Conservation (phyloP, 352 stramenopile genomes). For the Pseudoperonospora humuli region DNA sequence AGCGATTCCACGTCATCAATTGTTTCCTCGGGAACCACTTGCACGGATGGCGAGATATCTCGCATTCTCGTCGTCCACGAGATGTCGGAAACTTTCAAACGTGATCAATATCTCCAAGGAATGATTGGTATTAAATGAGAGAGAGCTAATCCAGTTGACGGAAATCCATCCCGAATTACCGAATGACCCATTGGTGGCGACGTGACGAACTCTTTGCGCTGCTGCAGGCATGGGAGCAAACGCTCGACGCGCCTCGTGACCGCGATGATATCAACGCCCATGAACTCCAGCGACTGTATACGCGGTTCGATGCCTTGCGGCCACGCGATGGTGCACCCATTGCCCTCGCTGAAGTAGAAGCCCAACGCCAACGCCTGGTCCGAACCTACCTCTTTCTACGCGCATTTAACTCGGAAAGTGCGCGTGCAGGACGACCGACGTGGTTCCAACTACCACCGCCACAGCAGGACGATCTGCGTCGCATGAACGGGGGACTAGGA, state of each 20-base stretch:
- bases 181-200: constrained; percentile 28
- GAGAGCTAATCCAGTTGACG: background rate
- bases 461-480: constrained; percentile 18
- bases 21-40: constrained; percentile 49
- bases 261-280: constrained; percentile 15
- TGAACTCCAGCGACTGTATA: constrained; percentile 14
- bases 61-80: background rate
- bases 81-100: background rate
- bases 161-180: background rate
- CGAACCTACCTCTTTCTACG: constrained; percentile 22
- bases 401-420: constrained; percentile 16
- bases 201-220: constrained; percentile 23
- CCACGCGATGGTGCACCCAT: constrained; percentile 11
- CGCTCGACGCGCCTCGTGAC: constrained; percentile 16
- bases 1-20: constrained; percentile 50
- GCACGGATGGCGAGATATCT: constrained; percentile 9
- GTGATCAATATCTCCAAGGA: too few species aligned
- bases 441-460: constrained; percentile 22
- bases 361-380: constrained; percentile 25
- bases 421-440: constrained; percentile 4
- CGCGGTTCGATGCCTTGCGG: constrained; percentile 16
- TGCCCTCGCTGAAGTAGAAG: constrained; percentile 14
- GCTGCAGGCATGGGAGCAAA: constrained; percentile 27
- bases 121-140: too few species aligned
- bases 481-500: constrained; percentile 19